Base-by-base conservation (phyloP, 331 rosid species). In the Quercus tomentella region DNA sequence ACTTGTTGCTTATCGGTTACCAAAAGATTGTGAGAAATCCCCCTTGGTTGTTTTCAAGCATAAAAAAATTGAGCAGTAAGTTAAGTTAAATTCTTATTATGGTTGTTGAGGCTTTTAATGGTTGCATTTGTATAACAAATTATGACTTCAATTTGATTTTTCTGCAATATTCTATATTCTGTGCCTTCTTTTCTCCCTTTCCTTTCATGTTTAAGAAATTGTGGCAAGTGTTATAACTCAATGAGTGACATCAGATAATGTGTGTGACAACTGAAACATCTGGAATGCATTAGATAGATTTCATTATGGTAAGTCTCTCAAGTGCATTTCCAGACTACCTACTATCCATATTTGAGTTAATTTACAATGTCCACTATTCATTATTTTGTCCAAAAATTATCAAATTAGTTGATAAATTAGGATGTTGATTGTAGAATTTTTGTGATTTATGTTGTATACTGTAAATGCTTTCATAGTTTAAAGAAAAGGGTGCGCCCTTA, bases 1-100 rank as follows among this genome's bases (percentile, higher is more conserved):
- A 76, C 90, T 94, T 82, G 97, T 89, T 0, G 97, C 97, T 56
- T 94, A 94, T 76, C 93, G 94, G 69, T 68, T 91, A 49, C 88
- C 83, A 67, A 94, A 89, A 81, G 78, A 82, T 76, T 67, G 26
- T 62, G 91, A 84, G 77, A 71, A 75, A 54, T 75, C 78, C 76
- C 66, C 76, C 79, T 72, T 91, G 86, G 82, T 89, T 84, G 82
- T 86, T 55, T 94, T 88, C 84, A 37, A 51, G 73, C 97, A 92
- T 87, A 89, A 84, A 60, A 87, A 58, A 76, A 56, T 55, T 83
- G 88, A 84, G 68, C 80, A 6, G 98, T 94, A 88, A 86, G 94
- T 35, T 70, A 75, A 70, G 35, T 37, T 21, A 12, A 18, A 45
- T 43, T 52, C 10, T 14, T 65, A 26, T 51, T 75, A 4, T 6